Percentiles rank a stretch among this genome's conserved stretches.
phyloP scores from a whole-genome alignment of 352 stramenopile genomes.

The Lagenidium sp. region DNA sequence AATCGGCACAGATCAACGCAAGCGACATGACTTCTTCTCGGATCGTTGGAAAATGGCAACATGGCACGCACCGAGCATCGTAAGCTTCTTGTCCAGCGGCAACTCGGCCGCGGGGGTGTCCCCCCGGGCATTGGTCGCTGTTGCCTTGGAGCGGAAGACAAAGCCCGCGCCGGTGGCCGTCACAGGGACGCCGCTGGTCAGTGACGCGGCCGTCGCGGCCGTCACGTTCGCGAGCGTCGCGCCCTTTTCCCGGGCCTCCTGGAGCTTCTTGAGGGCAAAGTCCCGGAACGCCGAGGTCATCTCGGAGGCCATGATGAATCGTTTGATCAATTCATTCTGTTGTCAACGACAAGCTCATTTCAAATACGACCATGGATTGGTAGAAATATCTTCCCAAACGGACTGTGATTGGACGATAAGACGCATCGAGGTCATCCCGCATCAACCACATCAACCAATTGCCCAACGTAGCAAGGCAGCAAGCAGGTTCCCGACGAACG shows the following conservation, averaged over 20 bases:
- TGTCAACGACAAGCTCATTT: slow-evolving; percentile 1
- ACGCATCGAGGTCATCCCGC: too few relatives aligned
- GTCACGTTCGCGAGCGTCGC: slow-evolving; percentile 44
- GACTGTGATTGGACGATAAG: too few relatives aligned
- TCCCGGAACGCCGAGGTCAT: slow-evolving; percentile 59
- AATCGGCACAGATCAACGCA: too few relatives aligned
- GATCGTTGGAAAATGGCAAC: too few relatives aligned
- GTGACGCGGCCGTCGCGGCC: slow-evolving; percentile 30
- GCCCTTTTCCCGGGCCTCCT: slow-evolving; percentile 52
- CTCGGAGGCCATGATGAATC: slow-evolving; percentile 38
- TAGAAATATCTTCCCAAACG: too few relatives aligned
- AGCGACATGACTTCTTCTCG: too few relatives aligned
- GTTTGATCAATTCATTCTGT: background rate
- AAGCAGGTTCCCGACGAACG: too few relatives aligned
- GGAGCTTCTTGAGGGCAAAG: slow-evolving; percentile 71
- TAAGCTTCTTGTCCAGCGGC: slow-evolving; percentile 28
- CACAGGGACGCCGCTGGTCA: slow-evolving; percentile 36
- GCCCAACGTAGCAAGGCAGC: too few relatives aligned
- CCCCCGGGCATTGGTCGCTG: slow-evolving; percentile 2
- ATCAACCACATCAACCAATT: too few relatives aligned
- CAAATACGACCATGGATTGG: too few relatives aligned
- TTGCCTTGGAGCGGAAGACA: slow-evolving; percentile 19
- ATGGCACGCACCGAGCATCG: slow-evolving; percentile 14
- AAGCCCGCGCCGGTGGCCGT: slow-evolving; percentile 24
- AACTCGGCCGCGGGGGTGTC: slow-evolving; percentile 15